phyloP scores from a whole-genome alignment of 1,284 basidiomycete species.

The Cystobasidium pallidum region DNA sequence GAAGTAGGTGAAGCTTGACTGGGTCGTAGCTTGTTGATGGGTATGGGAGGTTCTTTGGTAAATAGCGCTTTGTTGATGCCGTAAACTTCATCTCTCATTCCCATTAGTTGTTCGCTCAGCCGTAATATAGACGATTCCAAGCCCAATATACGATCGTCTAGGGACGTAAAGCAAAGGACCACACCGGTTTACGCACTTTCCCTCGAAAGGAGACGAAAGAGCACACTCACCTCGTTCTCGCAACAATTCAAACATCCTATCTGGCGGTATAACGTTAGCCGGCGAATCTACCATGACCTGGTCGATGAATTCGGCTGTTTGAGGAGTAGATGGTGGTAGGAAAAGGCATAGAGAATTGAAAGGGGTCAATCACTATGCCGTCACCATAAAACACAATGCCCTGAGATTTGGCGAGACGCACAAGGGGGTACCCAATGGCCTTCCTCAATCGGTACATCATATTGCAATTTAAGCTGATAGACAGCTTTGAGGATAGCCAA shows the following conservation, averaged over 20 bases:
- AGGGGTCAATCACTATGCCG: too few relatives aligned
- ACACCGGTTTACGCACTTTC: too few relatives aligned
- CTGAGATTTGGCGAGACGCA: slow-evolving; percentile 58
- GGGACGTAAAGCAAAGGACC: slow-evolving; percentile 34
- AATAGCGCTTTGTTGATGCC: slow-evolving; percentile 44
- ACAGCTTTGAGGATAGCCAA: slow-evolving; percentile 84
- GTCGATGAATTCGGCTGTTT: slow-evolving; percentile 52
- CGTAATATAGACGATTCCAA: slow-evolving; percentile 77
- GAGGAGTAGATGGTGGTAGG: too few relatives aligned
- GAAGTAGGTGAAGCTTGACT: slow-evolving; percentile 34
- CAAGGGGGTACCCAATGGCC: slow-evolving; percentile 89
- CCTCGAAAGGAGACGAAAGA: too few relatives aligned
- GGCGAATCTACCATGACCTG: slow-evolving; percentile 44
- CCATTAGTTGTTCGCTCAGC: slow-evolving; percentile 65
- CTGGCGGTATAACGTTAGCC: slow-evolving; percentile 38
- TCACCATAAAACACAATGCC: too few relatives aligned
- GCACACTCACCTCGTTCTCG: slow-evolving; percentile 48
- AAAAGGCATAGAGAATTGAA: too few relatives aligned
- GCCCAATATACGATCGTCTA: slow-evolving; percentile 69
- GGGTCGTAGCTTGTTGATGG: slow-evolving; percentile 33
- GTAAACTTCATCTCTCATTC: slow-evolving; percentile 49
- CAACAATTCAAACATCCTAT: slow-evolving; percentile 49
- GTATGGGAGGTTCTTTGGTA: slow-evolving; percentile 43
- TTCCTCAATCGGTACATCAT: slow-evolving; percentile 78
- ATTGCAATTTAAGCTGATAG: slow-evolving; percentile 79